Evolutionary conservation across 495 filamentous ascomycete genomes (phyloP), one percentile per base, ranked within the genome.

Genomic region (Aspergillus heteromorphus): DNA sequence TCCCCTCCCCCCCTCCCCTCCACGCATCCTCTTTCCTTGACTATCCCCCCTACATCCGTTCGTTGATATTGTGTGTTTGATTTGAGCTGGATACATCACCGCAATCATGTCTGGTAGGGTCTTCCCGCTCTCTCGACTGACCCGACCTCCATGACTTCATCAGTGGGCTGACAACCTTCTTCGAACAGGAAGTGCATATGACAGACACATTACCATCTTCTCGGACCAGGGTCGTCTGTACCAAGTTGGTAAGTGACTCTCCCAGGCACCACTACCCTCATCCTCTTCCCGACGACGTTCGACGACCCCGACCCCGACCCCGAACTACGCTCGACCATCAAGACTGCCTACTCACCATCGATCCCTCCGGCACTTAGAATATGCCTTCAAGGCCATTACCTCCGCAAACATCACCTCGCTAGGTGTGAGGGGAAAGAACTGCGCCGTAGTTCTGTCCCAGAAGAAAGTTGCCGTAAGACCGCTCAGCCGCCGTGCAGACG

Each of bases 381-480:
- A 98, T 96, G 93, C 93, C 52, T 98, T 98, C 85, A 98, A 98
- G 77, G 93, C 93, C 38, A 98, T 98, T 74, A 97, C 92, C 59
- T 91, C 93, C 45, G 93, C 93, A 42, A 97, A 97, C 71, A 98
- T 97, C 71, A 97, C 93, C 73, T 93, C 93, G 55, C 83, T 98
- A 69, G 95, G 93, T 56, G 83, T 98, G 56, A 82, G 91, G 71
- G 93, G 93, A 68, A 97, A 97, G 78, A 83, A 89, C 76, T 97
- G 92, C 70, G 92, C 95, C 11, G 93, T 98, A 19, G 89, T 98
- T 16, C 76, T 98, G 63, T 97, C 93, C 48, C 93, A 98, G 79
- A 98, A 98, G 84, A 98, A 98, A 76, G 93, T 98, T 59, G 92
- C 93, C 53, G 93, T 97, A 86, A 61, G 92, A 54, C 42, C 29